Evolutionary conservation across 2,329 filamentous ascomycete species (phyloP).

Genomic region (Verticillium alfalfae): DNA sequence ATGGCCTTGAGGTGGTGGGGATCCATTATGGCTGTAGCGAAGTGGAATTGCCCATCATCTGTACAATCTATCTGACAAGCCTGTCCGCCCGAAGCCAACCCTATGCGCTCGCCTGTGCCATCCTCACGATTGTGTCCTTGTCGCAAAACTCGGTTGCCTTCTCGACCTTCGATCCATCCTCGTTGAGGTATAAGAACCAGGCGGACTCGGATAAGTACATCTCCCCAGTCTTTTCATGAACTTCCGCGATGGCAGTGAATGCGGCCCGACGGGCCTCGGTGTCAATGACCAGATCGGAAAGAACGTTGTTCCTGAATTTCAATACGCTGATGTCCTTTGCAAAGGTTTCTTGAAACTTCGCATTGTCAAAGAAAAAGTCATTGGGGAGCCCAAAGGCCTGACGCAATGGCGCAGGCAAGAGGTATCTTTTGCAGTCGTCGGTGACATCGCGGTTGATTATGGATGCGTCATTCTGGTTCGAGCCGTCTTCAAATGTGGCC

Average conservation of each 20-base stretch:
- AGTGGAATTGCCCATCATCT: too few relatives aligned
- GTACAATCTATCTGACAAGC: too few relatives aligned
- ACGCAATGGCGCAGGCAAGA: slow-evolving; percentile 1
- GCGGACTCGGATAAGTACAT: background rate
- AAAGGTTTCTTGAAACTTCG: background rate
- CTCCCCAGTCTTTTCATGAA: background rate
- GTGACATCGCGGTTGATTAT: slow-evolving; percentile 7
- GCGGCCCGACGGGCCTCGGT: slow-evolving; percentile 4
- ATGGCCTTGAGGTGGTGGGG: too few relatives aligned
- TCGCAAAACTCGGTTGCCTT: slow-evolving; percentile 24
- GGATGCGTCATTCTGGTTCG: background rate
- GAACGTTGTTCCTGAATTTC: background rate
- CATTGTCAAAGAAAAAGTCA: background rate
- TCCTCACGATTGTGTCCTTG: slow-evolving; percentile 25
- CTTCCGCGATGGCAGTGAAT: background rate
- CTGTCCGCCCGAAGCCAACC: too few relatives aligned
- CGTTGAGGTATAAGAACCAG: slow-evolving; percentile 4
- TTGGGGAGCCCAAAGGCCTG: slow-evolving; percentile 1
- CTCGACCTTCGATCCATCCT: slow-evolving; percentile 5
- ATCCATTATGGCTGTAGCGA: too few relatives aligned
- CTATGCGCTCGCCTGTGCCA: slow-evolving; percentile 2
- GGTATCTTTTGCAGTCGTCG: slow-evolving; percentile 2
- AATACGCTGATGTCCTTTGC: background rate
- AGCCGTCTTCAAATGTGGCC: background rate
- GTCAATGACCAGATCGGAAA: slow-evolving; percentile 6